Evolutionary conservation across 768 basidiomycete genomes (phyloP).

Genomic region (Suillus americanus): DNA sequence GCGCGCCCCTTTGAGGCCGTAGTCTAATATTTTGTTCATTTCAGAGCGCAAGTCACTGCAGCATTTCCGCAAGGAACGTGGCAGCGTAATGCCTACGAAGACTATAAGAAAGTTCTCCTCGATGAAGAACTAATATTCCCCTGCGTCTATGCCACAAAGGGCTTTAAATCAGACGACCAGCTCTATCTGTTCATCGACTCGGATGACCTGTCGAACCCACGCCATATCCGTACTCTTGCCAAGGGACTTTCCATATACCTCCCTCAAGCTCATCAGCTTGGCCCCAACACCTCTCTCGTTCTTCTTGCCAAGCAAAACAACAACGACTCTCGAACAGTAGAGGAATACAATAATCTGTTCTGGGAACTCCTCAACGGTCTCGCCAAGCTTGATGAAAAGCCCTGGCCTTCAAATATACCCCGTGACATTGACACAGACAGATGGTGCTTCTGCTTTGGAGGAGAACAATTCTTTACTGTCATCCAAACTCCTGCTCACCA

Average conservation of each 20-base stretch:
- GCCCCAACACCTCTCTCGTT: conserved; percentile 22
- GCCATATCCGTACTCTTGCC: conserved; percentile 20
- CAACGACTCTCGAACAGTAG: conserved; percentile 10
- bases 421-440: conserved; percentile 21
- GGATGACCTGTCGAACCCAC: conserved; percentile 21
- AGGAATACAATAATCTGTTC: conserved; percentile 20
- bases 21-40: neutral
- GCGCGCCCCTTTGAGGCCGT: no score
- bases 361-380: conserved; percentile 22
- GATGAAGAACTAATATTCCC: conserved; percentile 22
- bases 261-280: conserved; percentile 16
- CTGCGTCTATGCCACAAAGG: conserved; percentile 23
- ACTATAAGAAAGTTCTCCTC: conserved; percentile 20
- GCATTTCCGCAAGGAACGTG: conserved; percentile 16
- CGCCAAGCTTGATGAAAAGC: conserved; percentile 15
- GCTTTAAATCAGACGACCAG: conserved; percentile 22
- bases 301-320: conserved; percentile 17
- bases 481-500: conserved; percentile 23
- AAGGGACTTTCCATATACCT: conserved; percentile 15
- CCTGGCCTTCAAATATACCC: conserved; percentile 17
- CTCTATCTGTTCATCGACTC: conserved; percentile 23
- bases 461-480: conserved; percentile 21
- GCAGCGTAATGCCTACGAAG: conserved; percentile 19
- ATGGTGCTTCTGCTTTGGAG: conserved; percentile 23
- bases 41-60: conserved; percentile 16